Conservation (phyloP, 805 yeast genomes). For the Kodamaea hsintzibuensis region DNA sequence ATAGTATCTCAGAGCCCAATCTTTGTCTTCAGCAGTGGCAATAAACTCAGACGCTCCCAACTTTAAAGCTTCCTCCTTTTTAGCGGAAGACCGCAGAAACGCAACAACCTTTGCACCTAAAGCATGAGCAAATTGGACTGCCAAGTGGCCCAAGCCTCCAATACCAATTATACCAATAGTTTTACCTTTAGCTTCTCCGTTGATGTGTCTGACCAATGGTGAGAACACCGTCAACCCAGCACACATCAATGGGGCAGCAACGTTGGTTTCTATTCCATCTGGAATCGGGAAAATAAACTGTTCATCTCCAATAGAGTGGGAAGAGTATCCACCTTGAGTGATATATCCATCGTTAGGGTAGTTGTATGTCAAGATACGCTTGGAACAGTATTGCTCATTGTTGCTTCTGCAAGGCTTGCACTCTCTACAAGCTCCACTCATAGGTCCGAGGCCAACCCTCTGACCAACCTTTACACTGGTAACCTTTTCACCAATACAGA, state of each 20-base stretch:
- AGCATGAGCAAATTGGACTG: conserved; percentile 58
- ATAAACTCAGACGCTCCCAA: conserved; percentile 58
- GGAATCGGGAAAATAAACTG: conserved; percentile 51
- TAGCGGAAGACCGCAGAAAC: conserved; percentile 51
- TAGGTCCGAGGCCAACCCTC: conserved; percentile 80
- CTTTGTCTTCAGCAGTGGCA: conserved; percentile 43
- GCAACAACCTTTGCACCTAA: conserved; percentile 63
- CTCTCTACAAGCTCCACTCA: conserved; percentile 55
- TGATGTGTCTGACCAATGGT: conserved; percentile 49
- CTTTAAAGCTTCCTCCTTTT: conserved; percentile 51
- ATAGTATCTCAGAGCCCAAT: conserved; percentile 27
- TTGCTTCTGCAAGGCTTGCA: conserved; percentile 52
- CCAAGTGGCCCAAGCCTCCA: conserved; percentile 70
- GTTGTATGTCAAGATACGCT: conserved; percentile 53
- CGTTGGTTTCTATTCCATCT: conserved; percentile 37
- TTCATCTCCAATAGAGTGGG: conserved; percentile 46
- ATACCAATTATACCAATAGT: conserved; percentile 62
- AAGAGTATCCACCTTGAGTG: conserved; percentile 52
- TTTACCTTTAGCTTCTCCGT: conserved; percentile 29
- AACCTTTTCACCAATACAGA: conserved; percentile 57
- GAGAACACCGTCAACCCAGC: conserved; percentile 58
- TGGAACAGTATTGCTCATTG: conserved; percentile 51
- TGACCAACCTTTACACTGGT: conserved; percentile 59
- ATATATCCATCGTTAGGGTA: conserved; percentile 35
- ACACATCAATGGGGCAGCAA: conserved; percentile 56